These are phyloP conservation scores for Xylariaceae sp. DNA, from an alignment of 2,329 filamentous ascomycete genomes.

Conservation along the genomic window DNA sequence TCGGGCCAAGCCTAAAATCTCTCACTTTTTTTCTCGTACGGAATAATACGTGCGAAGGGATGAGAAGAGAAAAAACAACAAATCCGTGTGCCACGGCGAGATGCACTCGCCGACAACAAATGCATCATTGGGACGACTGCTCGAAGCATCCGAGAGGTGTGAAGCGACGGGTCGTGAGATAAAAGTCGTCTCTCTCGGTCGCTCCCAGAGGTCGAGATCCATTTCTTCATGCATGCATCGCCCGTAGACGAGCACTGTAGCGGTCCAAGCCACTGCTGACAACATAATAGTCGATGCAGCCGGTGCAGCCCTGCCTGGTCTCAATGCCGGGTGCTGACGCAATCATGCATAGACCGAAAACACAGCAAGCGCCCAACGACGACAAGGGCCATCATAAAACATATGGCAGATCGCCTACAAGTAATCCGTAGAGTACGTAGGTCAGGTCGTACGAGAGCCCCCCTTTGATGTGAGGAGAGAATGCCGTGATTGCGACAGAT, in stretches of 20 bases:
- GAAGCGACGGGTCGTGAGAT: background rate
- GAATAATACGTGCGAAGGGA: background rate
- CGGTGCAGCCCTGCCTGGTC: constrained; percentile 1
- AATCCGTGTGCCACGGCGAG: background rate
- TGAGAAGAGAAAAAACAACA: background rate
- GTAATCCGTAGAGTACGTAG: background rate
- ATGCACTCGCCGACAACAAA: background rate
- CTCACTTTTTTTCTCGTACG: background rate
- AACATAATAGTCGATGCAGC: background rate
- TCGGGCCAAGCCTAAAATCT: background rate
- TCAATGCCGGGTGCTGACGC: constrained; percentile 16
- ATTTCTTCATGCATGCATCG: background rate
- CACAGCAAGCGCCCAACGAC: background rate
- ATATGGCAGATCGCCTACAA: background rate
- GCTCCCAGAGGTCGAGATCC: background rate
- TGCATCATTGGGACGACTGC: background rate
- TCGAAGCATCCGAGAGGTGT: background rate
- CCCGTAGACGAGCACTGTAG: background rate
- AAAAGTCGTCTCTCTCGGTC: background rate
- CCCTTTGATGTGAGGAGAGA: too few relatives aligned
- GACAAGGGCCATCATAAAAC: too few relatives aligned
- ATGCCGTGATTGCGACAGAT: too few relatives aligned
- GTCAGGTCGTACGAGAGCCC: too few relatives aligned
- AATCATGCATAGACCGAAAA: constrained; percentile 18
- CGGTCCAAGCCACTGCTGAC: background rate